Evolutionary conservation across 2,329 filamentous ascomycete genomes (phyloP).

Genomic region (Fusarium subtropicale): DNA sequence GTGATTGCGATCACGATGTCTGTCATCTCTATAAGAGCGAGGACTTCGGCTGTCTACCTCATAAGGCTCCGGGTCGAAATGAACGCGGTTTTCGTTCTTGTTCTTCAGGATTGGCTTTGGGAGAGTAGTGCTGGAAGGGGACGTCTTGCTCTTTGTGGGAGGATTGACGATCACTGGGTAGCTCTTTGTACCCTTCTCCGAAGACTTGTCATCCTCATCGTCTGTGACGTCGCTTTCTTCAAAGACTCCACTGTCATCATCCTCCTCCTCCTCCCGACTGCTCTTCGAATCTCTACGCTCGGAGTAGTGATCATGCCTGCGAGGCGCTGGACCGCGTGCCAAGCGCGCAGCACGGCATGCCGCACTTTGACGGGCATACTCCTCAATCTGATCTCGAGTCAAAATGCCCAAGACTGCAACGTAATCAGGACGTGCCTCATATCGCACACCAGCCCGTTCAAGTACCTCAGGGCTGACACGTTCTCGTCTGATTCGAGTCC

Average conservation of each 20-base stretch:
- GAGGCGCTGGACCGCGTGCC: conserved; percentile 15
- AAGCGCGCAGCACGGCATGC: conserved; percentile 59
- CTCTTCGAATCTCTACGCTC: conserved; percentile 51
- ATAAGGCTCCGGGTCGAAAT: conserved; percentile 62
- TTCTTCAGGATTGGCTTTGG: conserved; percentile 73
- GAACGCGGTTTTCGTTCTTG: conserved; percentile 67
- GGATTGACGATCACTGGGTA: conserved; percentile 55
- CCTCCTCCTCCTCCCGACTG: conserved; percentile 50
- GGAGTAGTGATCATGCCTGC: conserved; percentile 23
- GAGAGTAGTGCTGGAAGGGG: conserved; percentile 51
- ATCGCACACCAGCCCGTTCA: conserved; percentile 65
- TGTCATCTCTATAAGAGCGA: conserved; percentile 50
- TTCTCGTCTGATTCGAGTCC: conserved; percentile 68
- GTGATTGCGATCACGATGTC: conserved; percentile 47
- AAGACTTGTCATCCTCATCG: conserved; percentile 50
- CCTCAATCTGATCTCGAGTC: conserved; percentile 62
- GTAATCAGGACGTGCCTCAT: conserved; percentile 70
- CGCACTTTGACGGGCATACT: conserved; percentile 62
- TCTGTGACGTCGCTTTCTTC: conserved; percentile 51
- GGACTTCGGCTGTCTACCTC: conserved; percentile 55
- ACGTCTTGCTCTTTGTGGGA: conserved; percentile 50
- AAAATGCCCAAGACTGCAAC: conserved; percentile 71
- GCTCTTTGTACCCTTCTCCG: conserved; percentile 48
- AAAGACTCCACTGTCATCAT: conserved; percentile 48
- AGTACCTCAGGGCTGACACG: conserved; percentile 70